These are phyloP conservation scores for Leucocoprinus leucothites DNA, from an alignment of 768 basidiomycete species.

Conservation along the genomic window DNA sequence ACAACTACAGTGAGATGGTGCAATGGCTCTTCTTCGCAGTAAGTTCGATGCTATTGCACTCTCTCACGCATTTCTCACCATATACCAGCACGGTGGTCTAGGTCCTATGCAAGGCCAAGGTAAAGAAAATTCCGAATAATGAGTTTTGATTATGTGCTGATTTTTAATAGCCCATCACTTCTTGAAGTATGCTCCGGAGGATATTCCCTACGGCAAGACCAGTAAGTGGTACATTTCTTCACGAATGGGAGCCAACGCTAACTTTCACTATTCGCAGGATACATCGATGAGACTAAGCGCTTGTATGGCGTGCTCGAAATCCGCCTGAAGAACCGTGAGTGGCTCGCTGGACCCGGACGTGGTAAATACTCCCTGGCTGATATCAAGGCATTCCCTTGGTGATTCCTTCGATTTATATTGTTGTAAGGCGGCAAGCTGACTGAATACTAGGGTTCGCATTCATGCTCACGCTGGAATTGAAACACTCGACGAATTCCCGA, in stretches of 20 bases:
- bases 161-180: slow-evolving; percentile 62
- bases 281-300: slow-evolving; percentile 76
- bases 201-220: slow-evolving; percentile 67
- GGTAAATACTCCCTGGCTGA: slow-evolving; percentile 74
- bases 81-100: slow-evolving; percentile 65
- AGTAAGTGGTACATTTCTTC: slow-evolving; percentile 35
- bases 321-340: slow-evolving; percentile 71
- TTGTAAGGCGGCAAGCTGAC: neutral
- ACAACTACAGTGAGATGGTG: slow-evolving; percentile 67
- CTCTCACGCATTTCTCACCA: neutral
- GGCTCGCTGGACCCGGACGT: slow-evolving; percentile 69
- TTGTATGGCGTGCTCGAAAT: slow-evolving; percentile 83
- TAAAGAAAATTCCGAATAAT: slow-evolving; percentile 2
- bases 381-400: slow-evolving; percentile 68
- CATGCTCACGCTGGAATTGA: slow-evolving; percentile 49
- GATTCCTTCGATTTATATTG: neutral
- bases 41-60: slow-evolving; percentile 3
- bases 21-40: slow-evolving; percentile 90
- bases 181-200: slow-evolving; percentile 56
- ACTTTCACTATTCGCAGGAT: slow-evolving; percentile 42
- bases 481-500: slow-evolving; percentile 60
- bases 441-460: slow-evolving; percentile 46
- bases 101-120: slow-evolving; percentile 88
- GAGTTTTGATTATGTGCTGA: neutral
- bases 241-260: neutral